Base-by-base conservation (phyloP, 331 rosid genomes). In the Ulmus americana region DNA sequence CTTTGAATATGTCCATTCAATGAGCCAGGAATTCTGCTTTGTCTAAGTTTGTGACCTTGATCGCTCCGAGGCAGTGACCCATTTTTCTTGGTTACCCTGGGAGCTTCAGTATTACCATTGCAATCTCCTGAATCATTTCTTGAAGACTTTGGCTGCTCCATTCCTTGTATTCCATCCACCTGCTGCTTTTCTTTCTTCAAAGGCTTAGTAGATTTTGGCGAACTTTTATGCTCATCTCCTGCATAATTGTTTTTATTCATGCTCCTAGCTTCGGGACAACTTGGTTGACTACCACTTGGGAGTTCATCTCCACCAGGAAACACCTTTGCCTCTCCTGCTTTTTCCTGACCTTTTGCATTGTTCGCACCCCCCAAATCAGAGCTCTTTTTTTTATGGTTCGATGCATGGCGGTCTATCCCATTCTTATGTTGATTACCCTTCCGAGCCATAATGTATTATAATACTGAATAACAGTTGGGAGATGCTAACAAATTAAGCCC, bases 361-460 rank as follows among this genome's bases (percentile, higher is more conserved):
- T 71, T 74, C 11, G 77, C 79, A 75, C 80, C 65, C 54, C 83
- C 90, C 44, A 85, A 70, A 74, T 62, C 90, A 38, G 74, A 58
- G 52, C 65, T 70, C 49, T 70, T 77, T 65, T 76, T 85, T 76
- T 61, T 86, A 45, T 81, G 80, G 63, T 81, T 87, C 48, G 81
- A 79, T 35, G 80, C 70, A 61, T 84, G 81, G 59, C 71, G 76
- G 6, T 84, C 87, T 48, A 81, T 7, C 59, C 94, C 92, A 73
- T 88, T 87, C 82, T 86, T 94, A 71, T 85, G 95, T 59, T 90
- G 99, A 78, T 73, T 87, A 70, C 88, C 88, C 82, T 94, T 94
- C 76, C 99, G 85, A 73, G 97, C 97, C 99, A 94, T 94, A 48
- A 62, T 18, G 39, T 61, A 39, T 15, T 38, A 45, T 71, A 2